Base-by-base conservation (phyloP, 1,284 basidiomycete species). In the Mrakiaceae sp. region DNA sequence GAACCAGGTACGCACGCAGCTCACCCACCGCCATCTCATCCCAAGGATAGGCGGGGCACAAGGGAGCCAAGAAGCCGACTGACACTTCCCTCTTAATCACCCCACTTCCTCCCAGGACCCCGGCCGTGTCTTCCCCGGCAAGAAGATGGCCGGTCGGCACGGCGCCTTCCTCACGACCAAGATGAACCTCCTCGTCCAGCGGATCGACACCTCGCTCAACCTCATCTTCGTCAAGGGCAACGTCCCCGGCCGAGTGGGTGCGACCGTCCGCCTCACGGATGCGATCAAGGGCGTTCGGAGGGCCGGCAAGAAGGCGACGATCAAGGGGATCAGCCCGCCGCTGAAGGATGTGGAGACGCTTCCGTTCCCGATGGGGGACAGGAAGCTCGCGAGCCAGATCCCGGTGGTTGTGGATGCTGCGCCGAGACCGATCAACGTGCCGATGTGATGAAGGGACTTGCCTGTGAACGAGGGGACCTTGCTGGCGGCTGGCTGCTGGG, bases 121-220 rank as follows among this genome's bases (percentile, higher is more conserved):
- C 49, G 94, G 93, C 62, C 85, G 93, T 73, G 82, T 97, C 12
- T 91, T 90, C 80, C 94, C 94, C 14, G 95, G 95, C 53, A 97
- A 94, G 79, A 98, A 97, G 80, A 98, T 98, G 95, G 86, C 95
- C 8, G 96, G 95, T 57, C 86, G 87, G 57, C 87, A 97, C 82
- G 96, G 96, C 63, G 87, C 85, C 67, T 81, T 84, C 69, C 86
- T 87, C 55, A 84, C 84, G 14, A 98, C 94, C 9, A 82, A 84
- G 10, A 92, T 95, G 74, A 98, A 97, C 74, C 83, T 98, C 44
- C 78, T 86, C 1, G 91, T 98, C 48, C 83, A 95, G 66, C 87
- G 92, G 46, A 82, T 98, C 66, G 95, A 98, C 78, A 84, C 84
- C 16, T 79, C 81, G 12, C 83, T 95, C 63, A 87, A 96, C 76